A percentile compares a stretch with the other conserved stretches of the same genome.
phyloP scores from a whole-genome alignment of 768 basidiomycete species.

The Amanita inopinata region DNA sequence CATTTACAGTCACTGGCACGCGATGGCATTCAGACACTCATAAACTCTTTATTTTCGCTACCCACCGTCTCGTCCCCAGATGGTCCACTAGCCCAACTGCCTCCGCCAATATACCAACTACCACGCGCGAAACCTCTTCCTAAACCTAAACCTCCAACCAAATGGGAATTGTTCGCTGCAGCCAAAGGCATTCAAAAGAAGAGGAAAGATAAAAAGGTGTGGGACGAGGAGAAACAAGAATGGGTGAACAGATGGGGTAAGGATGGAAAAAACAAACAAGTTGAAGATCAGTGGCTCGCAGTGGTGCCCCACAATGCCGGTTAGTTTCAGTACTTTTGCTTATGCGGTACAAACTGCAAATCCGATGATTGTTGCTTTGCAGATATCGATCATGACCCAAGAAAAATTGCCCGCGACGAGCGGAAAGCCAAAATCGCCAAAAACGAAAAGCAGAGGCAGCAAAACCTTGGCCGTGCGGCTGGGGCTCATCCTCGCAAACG shows the following conservation, averaged over 20 bases:
- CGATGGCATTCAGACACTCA: constrained; percentile 74
- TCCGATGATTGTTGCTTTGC: too few relatives aligned
- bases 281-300: constrained; percentile 83
- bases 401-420: constrained; percentile 60
- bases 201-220: constrained; percentile 68
- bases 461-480: constrained; percentile 58
- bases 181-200: constrained; percentile 88
- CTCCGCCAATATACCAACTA: constrained; percentile 62
- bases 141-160: constrained; percentile 85
- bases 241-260: constrained; percentile 91
- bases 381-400: constrained; percentile 80
- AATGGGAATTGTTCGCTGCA: constrained; percentile 94
- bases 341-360: too few relatives aligned
- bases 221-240: constrained; percentile 92
- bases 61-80: constrained; percentile 68
- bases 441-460: constrained; percentile 68
- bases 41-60: constrained; percentile 72
- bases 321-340: constrained; percentile 25
- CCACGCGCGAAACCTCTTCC: constrained; percentile 91
- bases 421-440: constrained; percentile 78
- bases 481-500: constrained; percentile 39
- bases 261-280: constrained; percentile 80
- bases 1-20: constrained; percentile 73
- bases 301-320: constrained; percentile 85
- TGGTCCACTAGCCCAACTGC: constrained; percentile 78